A percentile compares a stretch with the other conserved stretches of the same genome.
phyloP scores from a whole-genome alignment of 1,139 yeast genomes.

The Geotrichum restrictum region DNA sequence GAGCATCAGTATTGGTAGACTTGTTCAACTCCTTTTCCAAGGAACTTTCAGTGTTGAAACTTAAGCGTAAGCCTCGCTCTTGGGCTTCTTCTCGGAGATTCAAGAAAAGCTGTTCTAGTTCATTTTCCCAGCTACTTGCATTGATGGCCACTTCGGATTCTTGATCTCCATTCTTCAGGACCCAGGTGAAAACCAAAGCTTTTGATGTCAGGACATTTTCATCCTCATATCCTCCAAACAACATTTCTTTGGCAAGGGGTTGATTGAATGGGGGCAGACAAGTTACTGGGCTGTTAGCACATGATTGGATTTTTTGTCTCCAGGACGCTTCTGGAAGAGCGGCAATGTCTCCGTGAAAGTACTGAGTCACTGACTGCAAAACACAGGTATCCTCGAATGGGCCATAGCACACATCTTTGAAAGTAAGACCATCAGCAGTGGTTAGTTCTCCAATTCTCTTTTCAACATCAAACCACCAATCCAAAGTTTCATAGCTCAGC shows the following conservation, averaged over 20 bases:
- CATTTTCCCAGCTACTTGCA: constrained; percentile 63
- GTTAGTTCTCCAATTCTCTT: constrained; percentile 43
- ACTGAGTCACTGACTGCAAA: constrained; percentile 86
- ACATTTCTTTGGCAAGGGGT: constrained; percentile 67
- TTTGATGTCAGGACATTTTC: constrained; percentile 53
- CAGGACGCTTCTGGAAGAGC: constrained; percentile 53
- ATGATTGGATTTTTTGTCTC: constrained; percentile 50
- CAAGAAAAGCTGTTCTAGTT: constrained; percentile 54
- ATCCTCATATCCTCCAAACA: constrained; percentile 57
- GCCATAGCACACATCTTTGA: constrained; percentile 75
- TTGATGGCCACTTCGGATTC: constrained; percentile 42
- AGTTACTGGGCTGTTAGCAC: constrained; percentile 78
- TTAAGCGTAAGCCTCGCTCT: constrained; percentile 52
- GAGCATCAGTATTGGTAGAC: constrained; percentile 74
- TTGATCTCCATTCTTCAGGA: constrained; percentile 49
- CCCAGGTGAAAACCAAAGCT: constrained; percentile 73
- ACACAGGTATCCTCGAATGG: constrained; percentile 75
- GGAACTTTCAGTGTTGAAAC: constrained; percentile 79
- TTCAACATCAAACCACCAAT: constrained; percentile 90
- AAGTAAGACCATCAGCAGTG: constrained; percentile 35
- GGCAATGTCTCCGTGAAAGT: constrained; percentile 63
- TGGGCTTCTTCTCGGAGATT: constrained; percentile 44
- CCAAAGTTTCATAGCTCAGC: constrained; percentile 59
- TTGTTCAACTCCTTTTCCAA: constrained; percentile 77
- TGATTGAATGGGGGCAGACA: constrained; percentile 90